These are phyloP conservation scores for Penicillium taxi DNA, from an alignment of 495 filamentous ascomycete species.

Conservation along the genomic window DNA sequence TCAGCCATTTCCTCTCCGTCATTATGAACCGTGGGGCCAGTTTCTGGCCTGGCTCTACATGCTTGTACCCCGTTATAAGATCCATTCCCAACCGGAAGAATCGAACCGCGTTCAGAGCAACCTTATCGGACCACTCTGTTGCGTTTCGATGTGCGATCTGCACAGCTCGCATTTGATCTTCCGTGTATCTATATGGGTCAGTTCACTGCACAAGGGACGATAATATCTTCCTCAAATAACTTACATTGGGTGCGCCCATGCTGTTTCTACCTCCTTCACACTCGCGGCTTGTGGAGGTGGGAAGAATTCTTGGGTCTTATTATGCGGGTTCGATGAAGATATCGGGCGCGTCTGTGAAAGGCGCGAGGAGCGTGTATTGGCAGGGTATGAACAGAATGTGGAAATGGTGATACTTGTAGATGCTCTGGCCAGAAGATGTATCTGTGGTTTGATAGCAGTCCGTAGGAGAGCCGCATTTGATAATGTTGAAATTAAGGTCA, in stretches of 20 bases:
- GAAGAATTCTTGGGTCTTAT: constrained; percentile 34
- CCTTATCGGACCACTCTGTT: constrained; percentile 58
- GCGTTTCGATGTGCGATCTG: constrained; percentile 59
- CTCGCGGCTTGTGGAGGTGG: constrained; percentile 27
- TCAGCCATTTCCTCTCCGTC: constrained; percentile 70
- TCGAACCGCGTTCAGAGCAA: constrained; percentile 54
- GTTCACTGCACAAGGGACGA: neutral
- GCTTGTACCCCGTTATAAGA: constrained; percentile 61
- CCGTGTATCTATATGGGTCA: constrained; percentile 43
- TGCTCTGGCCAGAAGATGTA: constrained; percentile 20
- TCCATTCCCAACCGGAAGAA: constrained; percentile 62
- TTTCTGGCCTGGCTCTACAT: constrained; percentile 46
- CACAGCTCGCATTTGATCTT: constrained; percentile 56
- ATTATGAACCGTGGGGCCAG: constrained; percentile 45
- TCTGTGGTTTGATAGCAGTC: constrained; percentile 21
- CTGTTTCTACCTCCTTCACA: constrained; percentile 29
- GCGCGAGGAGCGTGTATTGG: constrained; percentile 8
- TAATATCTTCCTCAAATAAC: constrained; percentile 2
- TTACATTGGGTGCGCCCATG: constrained; percentile 41
- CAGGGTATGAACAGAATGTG: constrained; percentile 9
- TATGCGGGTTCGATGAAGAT: constrained; percentile 31
- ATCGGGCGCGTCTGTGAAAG: constrained; percentile 15
- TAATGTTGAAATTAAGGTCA: constrained; percentile 15
- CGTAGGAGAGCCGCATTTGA: constrained; percentile 27
- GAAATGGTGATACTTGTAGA: constrained; percentile 19